phyloP scores from a whole-genome alignment of 805 yeast species.

The Clavispora carvajalis region DNA sequence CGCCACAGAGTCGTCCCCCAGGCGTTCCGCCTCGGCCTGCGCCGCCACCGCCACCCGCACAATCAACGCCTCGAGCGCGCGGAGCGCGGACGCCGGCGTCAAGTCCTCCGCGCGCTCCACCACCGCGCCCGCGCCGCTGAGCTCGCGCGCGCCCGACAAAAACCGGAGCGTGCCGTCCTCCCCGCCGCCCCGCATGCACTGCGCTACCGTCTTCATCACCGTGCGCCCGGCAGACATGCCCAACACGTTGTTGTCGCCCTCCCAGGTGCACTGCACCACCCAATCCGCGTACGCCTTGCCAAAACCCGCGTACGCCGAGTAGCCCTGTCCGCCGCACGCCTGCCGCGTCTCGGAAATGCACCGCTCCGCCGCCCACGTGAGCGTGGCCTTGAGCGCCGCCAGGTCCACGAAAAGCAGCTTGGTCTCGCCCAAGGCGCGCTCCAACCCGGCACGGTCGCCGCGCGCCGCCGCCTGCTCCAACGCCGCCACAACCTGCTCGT shows the following conservation, averaged over 20 bases:
- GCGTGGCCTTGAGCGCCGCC: slow-evolving; percentile 40
- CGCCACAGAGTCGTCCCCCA: slow-evolving; percentile 33
- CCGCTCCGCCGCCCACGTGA: slow-evolving; percentile 41
- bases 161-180: slow-evolving; percentile 13
- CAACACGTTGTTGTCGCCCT: slow-evolving; percentile 44
- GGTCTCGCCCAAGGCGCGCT: slow-evolving; percentile 31
- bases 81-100: slow-evolving; percentile 13
- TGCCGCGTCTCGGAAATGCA: slow-evolving; percentile 40
- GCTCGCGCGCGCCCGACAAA: slow-evolving; percentile 10
- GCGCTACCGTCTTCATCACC: slow-evolving; percentile 26
- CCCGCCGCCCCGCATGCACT: not conserved
- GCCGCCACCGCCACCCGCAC: slow-evolving; percentile 30
- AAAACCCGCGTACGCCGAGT: slow-evolving; percentile 40
- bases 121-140: slow-evolving; percentile 4
- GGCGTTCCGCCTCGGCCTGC: slow-evolving; percentile 20
- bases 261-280: slow-evolving; percentile 48
- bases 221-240: slow-evolving; percentile 39
- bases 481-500: slow-evolving; percentile 23
- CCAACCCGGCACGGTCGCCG: slow-evolving; percentile 27
- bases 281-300: slow-evolving; percentile 42
- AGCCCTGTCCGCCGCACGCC: slow-evolving; percentile 46
- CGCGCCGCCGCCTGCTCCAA: slow-evolving; percentile 34
- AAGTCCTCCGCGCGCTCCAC: slow-evolving; percentile 12
- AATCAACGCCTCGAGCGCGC: slow-evolving; percentile 32
- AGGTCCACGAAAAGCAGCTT: slow-evolving; percentile 41